phyloP scores from a whole-genome alignment of 495 filamentous ascomycete species.

The Daldinia loculata region DNA sequence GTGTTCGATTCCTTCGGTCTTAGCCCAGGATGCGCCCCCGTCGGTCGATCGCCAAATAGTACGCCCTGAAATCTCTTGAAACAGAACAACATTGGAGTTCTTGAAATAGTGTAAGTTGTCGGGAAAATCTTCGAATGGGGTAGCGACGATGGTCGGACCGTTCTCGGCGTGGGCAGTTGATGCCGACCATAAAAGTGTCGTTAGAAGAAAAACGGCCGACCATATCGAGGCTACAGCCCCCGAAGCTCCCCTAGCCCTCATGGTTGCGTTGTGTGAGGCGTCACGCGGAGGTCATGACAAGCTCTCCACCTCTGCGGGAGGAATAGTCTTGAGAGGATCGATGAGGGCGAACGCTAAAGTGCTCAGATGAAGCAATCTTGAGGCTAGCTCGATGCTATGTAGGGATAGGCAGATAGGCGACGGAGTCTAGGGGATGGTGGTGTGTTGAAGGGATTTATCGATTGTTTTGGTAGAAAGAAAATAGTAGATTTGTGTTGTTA shows the following conservation, averaged over 20 bases:
- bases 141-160: constrained; percentile 59
- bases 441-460: not conserved
- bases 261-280: constrained; percentile 45
- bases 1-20: constrained; percentile 68
- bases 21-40: constrained; percentile 77
- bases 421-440: not conserved
- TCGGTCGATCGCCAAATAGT: constrained; percentile 77
- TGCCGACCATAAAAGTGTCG: constrained; percentile 45
- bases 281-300: constrained; percentile 44
- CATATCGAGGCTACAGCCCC: constrained; percentile 53
- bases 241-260: constrained; percentile 57
- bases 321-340: constrained; percentile 11
- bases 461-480: constrained; percentile 6
- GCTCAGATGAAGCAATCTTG: constrained; percentile 5
- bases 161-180: constrained; percentile 56
- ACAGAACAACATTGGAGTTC: constrained; percentile 78
- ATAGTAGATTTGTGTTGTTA: constrained; percentile 10
- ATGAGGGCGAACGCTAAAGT: constrained; percentile 2
- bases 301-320: constrained; percentile 5
- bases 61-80: constrained; percentile 63
- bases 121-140: constrained; percentile 68
- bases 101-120: constrained; percentile 81
- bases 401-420: constrained; percentile 1
- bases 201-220: constrained; percentile 46
- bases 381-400: not conserved